Conservation (phyloP, 176 grass and related monocot species). For the Oryza brachyantha region DNA sequence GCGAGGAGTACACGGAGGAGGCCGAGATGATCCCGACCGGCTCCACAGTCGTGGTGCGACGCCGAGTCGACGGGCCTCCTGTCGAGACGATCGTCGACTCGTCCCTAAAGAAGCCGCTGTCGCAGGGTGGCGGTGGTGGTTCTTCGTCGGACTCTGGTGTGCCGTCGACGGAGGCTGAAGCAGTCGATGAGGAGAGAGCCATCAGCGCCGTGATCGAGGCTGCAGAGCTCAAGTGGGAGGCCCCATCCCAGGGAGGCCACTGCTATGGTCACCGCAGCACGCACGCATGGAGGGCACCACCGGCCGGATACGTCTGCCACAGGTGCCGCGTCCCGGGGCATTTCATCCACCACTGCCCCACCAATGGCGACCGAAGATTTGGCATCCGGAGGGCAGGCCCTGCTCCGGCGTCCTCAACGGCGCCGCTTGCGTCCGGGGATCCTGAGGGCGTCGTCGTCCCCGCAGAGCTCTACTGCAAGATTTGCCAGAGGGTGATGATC, state of each 20-base stretch:
- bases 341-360: constrained; percentile 36
- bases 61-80: constrained; percentile 25
- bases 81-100: constrained; percentile 17
- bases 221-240: background rate
- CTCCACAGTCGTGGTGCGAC: constrained; percentile 19
- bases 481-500: constrained; percentile 22
- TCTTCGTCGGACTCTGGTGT: background rate
- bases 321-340: constrained; percentile 30
- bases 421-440: background rate
- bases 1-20: constrained; percentile 27
- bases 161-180: background rate
- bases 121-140: background rate
- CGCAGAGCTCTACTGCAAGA: constrained; percentile 30
- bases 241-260: background rate
- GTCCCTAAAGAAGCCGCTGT: background rate
- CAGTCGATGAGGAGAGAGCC: constrained; percentile 3
- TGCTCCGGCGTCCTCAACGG: background rate
- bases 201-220: constrained; percentile 27
- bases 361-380: constrained; percentile 27
- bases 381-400: background rate
- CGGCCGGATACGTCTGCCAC: constrained; percentile 36
- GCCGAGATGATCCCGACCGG: background rate
- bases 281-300: background rate
- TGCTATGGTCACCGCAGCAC: background rate
- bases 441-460: constrained; percentile 14